These are phyloP conservation scores for Asterophora parasitica DNA, from an alignment of 768 basidiomycete species.

Conservation along the genomic window DNA sequence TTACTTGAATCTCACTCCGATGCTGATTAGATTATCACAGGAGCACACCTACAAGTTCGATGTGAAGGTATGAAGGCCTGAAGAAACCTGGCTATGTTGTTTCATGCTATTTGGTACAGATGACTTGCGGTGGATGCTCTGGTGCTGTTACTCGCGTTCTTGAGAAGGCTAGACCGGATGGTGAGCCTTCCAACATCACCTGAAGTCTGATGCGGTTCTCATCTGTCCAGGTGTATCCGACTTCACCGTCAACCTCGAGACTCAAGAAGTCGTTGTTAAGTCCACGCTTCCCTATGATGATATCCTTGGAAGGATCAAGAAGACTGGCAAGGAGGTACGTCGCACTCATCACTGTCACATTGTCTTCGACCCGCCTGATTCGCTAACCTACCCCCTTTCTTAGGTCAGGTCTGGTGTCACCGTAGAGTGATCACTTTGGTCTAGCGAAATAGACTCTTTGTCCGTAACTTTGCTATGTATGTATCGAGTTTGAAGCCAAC, in stretches of 20 bases:
- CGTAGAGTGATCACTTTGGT: conserved; percentile 26
- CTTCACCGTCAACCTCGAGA: conserved; percentile 60
- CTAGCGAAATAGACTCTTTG: too few relatives aligned
- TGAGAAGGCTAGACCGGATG: conserved; percentile 55
- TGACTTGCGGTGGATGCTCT: conserved; percentile 86
- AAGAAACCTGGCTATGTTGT: neutral
- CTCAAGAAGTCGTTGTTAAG: conserved; percentile 69
- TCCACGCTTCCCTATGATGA: conserved; percentile 58
- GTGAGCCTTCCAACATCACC: conserved; percentile 8
- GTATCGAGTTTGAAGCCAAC: too few relatives aligned
- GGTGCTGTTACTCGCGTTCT: conserved; percentile 76
- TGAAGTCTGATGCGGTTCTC: neutral
- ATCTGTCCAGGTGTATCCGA: conserved; percentile 43
- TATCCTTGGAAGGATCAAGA: conserved; percentile 71
- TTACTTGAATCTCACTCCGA: neutral
- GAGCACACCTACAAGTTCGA: conserved; percentile 70
- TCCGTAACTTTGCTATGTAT: too few relatives aligned
- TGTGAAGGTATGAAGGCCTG: conserved; percentile 57
- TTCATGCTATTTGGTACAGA: conserved; percentile 38
- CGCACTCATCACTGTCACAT: too few relatives aligned
- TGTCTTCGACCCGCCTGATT: too few relatives aligned
- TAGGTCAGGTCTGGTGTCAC: conserved; percentile 45
- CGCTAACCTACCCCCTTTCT: neutral
- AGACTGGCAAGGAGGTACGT: conserved; percentile 86
- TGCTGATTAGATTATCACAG: conserved; percentile 11